Evolutionary conservation across 176 grass and related monocot genomes (phyloP).

Genomic region (Oryza meyeriana): DNA sequence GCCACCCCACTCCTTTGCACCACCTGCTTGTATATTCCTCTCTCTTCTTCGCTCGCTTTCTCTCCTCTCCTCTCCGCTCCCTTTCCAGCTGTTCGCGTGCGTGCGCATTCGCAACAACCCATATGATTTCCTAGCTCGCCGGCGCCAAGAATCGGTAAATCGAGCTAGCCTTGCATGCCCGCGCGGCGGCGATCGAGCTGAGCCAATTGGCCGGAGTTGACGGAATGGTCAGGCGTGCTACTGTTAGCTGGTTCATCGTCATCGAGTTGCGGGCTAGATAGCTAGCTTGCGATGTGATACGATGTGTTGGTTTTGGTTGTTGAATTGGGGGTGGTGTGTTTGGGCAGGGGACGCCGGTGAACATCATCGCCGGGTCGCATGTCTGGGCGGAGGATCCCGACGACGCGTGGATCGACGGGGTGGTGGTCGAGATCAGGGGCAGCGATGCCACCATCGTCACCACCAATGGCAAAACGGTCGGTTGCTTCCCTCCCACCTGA

Average conservation of each 20-base stretch:
- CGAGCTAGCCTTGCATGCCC: not conserved
- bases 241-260: not conserved
- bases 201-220: not conserved
- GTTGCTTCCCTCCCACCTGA: not conserved
- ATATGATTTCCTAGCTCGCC: too few relatives aligned
- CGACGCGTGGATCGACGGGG: slow-evolving; percentile 74
- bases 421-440: slow-evolving; percentile 76
- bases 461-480: slow-evolving; percentile 65
- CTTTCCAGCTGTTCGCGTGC: not conserved
- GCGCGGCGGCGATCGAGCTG: slow-evolving; percentile 2
- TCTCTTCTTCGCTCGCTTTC: not conserved
- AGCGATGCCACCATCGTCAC: slow-evolving; percentile 52
- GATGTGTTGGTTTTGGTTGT: not conserved
- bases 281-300: not conserved
- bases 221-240: not conserved
- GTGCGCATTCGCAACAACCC: not conserved
- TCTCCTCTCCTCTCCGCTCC: not conserved
- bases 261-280: too few relatives aligned
- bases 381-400: slow-evolving; percentile 84
- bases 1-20: not conserved
- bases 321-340: not conserved
- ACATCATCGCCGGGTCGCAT: slow-evolving; percentile 90
- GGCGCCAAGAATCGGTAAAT: not conserved
- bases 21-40: not conserved
- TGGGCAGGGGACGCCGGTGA: slow-evolving; percentile 84